Percentiles rank a stretch among this genome's conserved stretches.
phyloP scores from a whole-genome alignment of 2,329 filamentous ascomycete species.

The Paramyrothecium roridum region DNA sequence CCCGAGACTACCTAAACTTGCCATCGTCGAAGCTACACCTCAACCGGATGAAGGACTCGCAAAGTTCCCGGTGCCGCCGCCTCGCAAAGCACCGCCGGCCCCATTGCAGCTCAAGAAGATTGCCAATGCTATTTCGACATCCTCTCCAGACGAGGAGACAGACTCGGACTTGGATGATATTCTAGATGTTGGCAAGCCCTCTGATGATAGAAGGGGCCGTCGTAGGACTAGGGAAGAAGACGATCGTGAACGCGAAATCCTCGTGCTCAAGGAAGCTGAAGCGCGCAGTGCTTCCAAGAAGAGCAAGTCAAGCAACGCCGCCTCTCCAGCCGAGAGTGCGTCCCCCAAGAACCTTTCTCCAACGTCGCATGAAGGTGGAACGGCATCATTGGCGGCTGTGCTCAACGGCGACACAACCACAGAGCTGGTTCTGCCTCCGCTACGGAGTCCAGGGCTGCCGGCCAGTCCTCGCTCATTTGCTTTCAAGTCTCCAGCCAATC shows the following conservation, averaged over 20 bases:
- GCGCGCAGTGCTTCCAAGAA: slow-evolving; percentile 72
- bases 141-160: slow-evolving; percentile 51
- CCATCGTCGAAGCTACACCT: slow-evolving; percentile 41
- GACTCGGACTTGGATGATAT: slow-evolving; percentile 84
- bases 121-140: slow-evolving; percentile 13
- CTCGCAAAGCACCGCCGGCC: slow-evolving; percentile 79
- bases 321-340: slow-evolving; percentile 22
- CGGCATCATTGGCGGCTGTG: slow-evolving; percentile 52
- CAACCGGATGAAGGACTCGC: slow-evolving; percentile 40
- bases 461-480: slow-evolving; percentile 54
- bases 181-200: slow-evolving; percentile 64
- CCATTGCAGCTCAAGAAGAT: slow-evolving; percentile 65
- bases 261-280: slow-evolving; percentile 66
- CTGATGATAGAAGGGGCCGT: slow-evolving; percentile 64
- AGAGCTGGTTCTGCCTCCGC: slow-evolving; percentile 31
- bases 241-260: slow-evolving; percentile 70
- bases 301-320: slow-evolving; percentile 46
- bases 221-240: slow-evolving; percentile 86
- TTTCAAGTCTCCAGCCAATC: slow-evolving; percentile 42
- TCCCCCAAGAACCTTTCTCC: slow-evolving; percentile 29
- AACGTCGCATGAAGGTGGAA: slow-evolving; percentile 31
- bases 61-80: slow-evolving; percentile 58
- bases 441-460: slow-evolving; percentile 60
- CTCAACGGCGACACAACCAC: slow-evolving; percentile 32
- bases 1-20: slow-evolving; percentile 42